These are phyloP conservation scores for Salvia hispanica DNA, from an alignment of 257 asterid species.

Conservation along the genomic window DNA sequence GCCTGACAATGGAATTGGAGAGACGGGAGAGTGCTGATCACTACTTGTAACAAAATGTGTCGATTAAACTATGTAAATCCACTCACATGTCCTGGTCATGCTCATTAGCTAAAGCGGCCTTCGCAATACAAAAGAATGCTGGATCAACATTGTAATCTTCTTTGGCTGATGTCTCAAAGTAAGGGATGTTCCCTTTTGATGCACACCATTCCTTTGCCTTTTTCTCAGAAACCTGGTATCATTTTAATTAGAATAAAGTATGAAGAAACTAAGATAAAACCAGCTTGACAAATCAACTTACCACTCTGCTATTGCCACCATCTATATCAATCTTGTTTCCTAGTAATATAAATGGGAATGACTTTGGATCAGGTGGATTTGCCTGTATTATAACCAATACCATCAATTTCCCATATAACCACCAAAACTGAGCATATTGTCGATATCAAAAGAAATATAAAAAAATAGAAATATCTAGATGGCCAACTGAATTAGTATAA, in stretches of 20 bases:
- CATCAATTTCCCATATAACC: slow-evolving; percentile 25
- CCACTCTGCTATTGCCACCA: slow-evolving; percentile 99
- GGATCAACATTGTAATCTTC: slow-evolving; percentile 95
- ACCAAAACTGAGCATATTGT: neutral
- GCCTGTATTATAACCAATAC: slow-evolving; percentile 64
- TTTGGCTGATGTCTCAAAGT: slow-evolving; percentile 98
- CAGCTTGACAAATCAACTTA: slow-evolving; percentile 40
- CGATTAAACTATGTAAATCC: slow-evolving; percentile 4
- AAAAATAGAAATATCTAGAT: neutral
- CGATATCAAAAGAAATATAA: no score
- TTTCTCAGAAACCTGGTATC: slow-evolving; percentile 85
- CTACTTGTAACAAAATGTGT: slow-evolving; percentile 1
- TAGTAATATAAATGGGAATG: slow-evolving; percentile 90
- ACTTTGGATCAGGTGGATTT: slow-evolving; percentile 81
- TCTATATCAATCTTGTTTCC: slow-evolving; percentile 98
- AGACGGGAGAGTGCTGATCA: slow-evolving; percentile 8
- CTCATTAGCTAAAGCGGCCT: slow-evolving; percentile 88
- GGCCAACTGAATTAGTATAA: slow-evolving; percentile 2
- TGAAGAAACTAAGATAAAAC: slow-evolving; percentile 10
- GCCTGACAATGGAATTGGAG: neutral
- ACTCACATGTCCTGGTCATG: slow-evolving; percentile 96
- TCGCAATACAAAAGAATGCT: slow-evolving; percentile 89
- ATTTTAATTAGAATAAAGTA: slow-evolving; percentile 25
- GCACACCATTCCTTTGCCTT: slow-evolving; percentile 97
- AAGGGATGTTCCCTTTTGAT: slow-evolving; percentile 92